A percentile compares a stretch with the other conserved stretches of the same genome.
Conservation (phyloP, 1,139 yeast genomes). For the Zygotorulaspora mrakii region DNA sequence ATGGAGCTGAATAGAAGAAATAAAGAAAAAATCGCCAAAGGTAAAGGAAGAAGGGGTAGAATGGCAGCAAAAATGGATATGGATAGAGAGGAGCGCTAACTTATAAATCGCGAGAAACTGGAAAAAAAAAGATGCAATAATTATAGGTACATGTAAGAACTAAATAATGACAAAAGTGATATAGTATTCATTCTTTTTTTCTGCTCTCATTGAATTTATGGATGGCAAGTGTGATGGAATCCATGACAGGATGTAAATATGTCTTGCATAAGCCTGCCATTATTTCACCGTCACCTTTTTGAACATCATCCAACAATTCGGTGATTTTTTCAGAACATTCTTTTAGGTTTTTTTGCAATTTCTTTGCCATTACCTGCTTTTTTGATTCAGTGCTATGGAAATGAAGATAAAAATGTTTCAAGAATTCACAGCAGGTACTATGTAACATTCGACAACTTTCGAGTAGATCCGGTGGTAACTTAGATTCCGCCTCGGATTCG, state of each 20-base stretch:
- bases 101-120: background rate
- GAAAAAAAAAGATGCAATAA: conserved; percentile 1
- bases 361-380: conserved; percentile 45
- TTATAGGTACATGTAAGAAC: conserved; percentile 3
- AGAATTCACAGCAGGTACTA: conserved; percentile 64
- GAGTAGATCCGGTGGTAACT: conserved; percentile 33
- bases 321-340: conserved; percentile 39
- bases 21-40: conserved; percentile 39
- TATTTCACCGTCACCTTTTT: conserved; percentile 30
- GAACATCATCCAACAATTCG: conserved; percentile 30
- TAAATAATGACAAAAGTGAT: background rate
- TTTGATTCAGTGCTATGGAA: conserved; percentile 55
- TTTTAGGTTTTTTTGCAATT: conserved; percentile 45
- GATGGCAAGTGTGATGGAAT: conserved; percentile 31
- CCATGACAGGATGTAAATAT: conserved; percentile 29
- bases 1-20: conserved; percentile 74
- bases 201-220: conserved; percentile 25
- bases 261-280: conserved; percentile 28
- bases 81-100: conserved; percentile 47
- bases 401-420: conserved; percentile 67
- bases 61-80: conserved; percentile 40
- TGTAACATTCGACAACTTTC: conserved; percentile 52
- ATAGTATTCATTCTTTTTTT: conserved; percentile 1
- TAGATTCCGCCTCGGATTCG: conserved; percentile 29
- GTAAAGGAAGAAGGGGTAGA: conserved; percentile 40